Evolutionary conservation across 2,329 filamentous ascomycete genomes (phyloP).

Genomic region (Madurella fahalii): DNA sequence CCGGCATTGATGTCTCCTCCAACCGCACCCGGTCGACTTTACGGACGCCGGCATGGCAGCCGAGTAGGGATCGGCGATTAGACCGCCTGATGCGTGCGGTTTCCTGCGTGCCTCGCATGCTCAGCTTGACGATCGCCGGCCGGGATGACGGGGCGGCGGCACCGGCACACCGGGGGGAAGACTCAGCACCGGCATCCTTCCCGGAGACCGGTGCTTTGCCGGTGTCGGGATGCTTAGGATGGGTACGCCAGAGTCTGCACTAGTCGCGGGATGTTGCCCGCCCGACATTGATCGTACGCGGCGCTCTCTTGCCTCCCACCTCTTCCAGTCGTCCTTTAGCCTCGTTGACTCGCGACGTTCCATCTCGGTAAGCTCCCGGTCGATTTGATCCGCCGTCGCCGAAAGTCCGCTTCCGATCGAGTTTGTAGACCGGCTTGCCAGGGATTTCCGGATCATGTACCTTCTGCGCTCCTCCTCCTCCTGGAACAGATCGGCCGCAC

Average conservation of each 20-base stretch:
- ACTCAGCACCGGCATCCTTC: slow-evolving; percentile 2
- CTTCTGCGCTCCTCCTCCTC: slow-evolving; percentile 37
- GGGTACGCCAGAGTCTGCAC: slow-evolving; percentile 4
- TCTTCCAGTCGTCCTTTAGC: slow-evolving; percentile 37
- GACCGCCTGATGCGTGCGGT: background rate
- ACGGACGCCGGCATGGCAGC: background rate
- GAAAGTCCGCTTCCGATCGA: slow-evolving; percentile 6
- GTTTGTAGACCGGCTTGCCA: slow-evolving; percentile 30
- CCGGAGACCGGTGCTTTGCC: slow-evolving; percentile 17
- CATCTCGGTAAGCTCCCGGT: slow-evolving; percentile 14
- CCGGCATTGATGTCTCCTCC: too few species aligned
- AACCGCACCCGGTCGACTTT: background rate
- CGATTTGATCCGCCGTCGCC: slow-evolving; percentile 5
- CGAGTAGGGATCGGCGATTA: background rate
- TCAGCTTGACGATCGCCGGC: background rate
- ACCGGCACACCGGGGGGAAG: slow-evolving; percentile 1
- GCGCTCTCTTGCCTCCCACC: slow-evolving; percentile 33
- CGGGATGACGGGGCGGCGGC: slow-evolving; percentile 1
- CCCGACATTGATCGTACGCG: slow-evolving; percentile 21
- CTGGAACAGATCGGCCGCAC: slow-evolving; percentile 23
- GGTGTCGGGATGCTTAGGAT: slow-evolving; percentile 18
- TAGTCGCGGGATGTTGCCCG: slow-evolving; percentile 24
- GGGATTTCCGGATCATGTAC: slow-evolving; percentile 43
- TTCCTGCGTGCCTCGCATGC: background rate
- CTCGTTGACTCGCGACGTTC: slow-evolving; percentile 23